Evolutionary conservation across 2,329 filamentous ascomycete species (phyloP).

Genomic region (Penicillium polonicum): DNA sequence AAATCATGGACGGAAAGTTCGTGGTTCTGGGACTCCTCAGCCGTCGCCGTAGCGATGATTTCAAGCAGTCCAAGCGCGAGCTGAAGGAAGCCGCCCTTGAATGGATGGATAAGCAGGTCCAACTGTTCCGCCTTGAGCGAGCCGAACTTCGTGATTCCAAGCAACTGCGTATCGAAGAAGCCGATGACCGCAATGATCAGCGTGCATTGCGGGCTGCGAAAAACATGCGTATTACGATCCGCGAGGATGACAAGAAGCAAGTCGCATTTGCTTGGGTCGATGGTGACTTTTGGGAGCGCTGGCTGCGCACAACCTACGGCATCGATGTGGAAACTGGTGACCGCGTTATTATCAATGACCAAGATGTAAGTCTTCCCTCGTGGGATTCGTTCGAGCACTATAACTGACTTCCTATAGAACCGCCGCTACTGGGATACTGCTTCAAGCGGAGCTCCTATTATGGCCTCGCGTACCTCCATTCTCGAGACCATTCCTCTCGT

Average conservation of each 20-base stretch:
- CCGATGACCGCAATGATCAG: constrained; percentile 88
- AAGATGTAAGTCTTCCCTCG: constrained; percentile 68
- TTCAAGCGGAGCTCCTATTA: constrained; percentile 83
- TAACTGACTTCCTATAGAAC: constrained; percentile 57
- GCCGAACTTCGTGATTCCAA: constrained; percentile 93
- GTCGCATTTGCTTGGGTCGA: constrained; percentile 97
- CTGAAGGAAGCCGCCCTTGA: constrained; percentile 94
- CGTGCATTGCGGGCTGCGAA: constrained; percentile 84
- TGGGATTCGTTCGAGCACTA: background rate
- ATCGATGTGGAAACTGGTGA: constrained; percentile 84
- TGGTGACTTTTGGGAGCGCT: constrained; percentile 94
- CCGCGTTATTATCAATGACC: constrained; percentile 92
- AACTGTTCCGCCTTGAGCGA: constrained; percentile 86
- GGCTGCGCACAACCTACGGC: constrained; percentile 92
- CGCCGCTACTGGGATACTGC: constrained; percentile 94
- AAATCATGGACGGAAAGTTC: constrained; percentile 92
- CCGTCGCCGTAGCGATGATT: constrained; percentile 75
- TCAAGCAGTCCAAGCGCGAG: constrained; percentile 75
- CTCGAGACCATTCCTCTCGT: constrained; percentile 70
- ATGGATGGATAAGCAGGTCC: constrained; percentile 96
- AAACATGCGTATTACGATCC: constrained; percentile 86
- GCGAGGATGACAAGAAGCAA: constrained; percentile 80
- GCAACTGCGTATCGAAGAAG: constrained; percentile 92
- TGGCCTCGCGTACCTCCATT: constrained; percentile 84
- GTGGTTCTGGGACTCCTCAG: constrained; percentile 91